Base-by-base conservation (phyloP, 352 stramenopile species). In the Phytopythium aichiense region DNA sequence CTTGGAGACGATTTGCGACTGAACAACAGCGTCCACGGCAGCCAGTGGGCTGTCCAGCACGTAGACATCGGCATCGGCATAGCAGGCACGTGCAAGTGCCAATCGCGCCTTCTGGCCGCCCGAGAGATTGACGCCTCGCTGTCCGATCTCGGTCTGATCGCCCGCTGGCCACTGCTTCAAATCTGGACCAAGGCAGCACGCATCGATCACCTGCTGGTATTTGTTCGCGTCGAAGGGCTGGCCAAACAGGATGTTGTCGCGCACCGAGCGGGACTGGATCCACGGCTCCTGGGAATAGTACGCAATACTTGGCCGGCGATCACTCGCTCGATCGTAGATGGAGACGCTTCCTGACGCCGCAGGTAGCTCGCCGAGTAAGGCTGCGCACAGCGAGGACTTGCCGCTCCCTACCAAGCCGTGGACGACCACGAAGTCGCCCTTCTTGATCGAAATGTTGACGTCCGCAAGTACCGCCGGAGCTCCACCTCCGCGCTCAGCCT, bases 121-220 rank as follows among this genome's bases (percentile, higher is more conserved):
- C 53, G 77, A 91, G 8, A 97, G 58, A 61, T 94, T 96, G 58
- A 96, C 89, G 6, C 89, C 89, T 5, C 82, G 69, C 45, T 79
- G 93, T 11, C 96, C 96, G 54, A 99, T 98, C 67, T 99, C 94
- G 0, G 94, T 98, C 52, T 72, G 48, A 66, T 99, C 95, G 2
- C 95, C 94, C 35, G 75, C 73, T 12, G 89, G 73, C 16, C 98
- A 73, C 16, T 93, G 66, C 35, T 81, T 80, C 28, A 99, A 67
- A 68, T 99, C 95, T 28, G 87, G 81, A 0, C 73, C 51, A 8
- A 98, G 69, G 43, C 88, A 81, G 61, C 92, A 98, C 0, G 81
- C 79, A 11, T 69, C 51, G 12, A 97, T 51, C 12, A 92, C 83
- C 35, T 68, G 64, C 33, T 86, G 12, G 40, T 84, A 86, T 30